Conservation (phyloP, 2,329 filamentous ascomycete species). For the Aureobasidium lini region DNA sequence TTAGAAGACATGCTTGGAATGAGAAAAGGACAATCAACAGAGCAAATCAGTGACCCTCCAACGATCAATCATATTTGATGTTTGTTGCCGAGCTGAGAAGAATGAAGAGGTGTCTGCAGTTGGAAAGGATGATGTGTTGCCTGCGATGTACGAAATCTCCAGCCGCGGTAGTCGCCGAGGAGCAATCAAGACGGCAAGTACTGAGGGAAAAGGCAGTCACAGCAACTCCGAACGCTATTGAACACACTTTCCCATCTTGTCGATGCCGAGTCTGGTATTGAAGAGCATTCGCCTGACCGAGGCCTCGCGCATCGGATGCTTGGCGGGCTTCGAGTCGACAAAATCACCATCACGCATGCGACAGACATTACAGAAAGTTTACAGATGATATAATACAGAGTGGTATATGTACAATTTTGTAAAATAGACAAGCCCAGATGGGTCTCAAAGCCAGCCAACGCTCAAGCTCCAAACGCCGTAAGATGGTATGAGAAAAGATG, state of each 20-base stretch:
- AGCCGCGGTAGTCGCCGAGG: not conserved
- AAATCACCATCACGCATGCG: not conserved
- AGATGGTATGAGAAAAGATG: not conserved
- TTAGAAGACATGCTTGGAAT: constrained; percentile 2
- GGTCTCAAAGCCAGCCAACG: not conserved
- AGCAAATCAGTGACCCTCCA: not conserved
- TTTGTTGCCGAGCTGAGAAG: not conserved
- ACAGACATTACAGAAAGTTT: not conserved
- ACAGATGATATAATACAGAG: not conserved
- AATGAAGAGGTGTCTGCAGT: not conserved
- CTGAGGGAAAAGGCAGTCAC: no score
- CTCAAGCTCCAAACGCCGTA: not conserved
- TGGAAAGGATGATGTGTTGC: not conserved
- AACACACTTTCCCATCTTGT: no score
- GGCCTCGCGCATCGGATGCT: not conserved
- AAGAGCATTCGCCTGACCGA: not conserved
- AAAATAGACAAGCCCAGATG: not conserved
- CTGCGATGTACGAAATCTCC: no score
- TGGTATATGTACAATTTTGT: constrained; percentile 6
- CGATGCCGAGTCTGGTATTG: no score
- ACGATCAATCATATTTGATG: constrained; percentile 10
- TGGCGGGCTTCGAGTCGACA: not conserved
- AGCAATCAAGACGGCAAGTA: no score
- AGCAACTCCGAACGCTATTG: not conserved
- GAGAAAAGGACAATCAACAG: not conserved